phyloP scores from a whole-genome alignment of 305 asterid species.

The Rubia peregrina region DNA sequence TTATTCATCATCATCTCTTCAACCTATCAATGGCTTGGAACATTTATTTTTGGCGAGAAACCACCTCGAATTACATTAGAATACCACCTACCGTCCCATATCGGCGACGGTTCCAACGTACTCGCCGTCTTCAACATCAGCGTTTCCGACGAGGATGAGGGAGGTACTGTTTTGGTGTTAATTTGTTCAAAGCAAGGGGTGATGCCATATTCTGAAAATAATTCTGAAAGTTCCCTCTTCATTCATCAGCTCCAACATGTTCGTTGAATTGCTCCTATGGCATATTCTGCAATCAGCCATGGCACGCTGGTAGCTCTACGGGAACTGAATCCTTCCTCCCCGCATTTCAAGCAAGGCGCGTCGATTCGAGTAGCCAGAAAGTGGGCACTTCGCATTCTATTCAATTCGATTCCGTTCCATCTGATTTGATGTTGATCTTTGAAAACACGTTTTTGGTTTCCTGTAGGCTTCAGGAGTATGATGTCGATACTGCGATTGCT shows the following conservation, averaged over 20 bases:
- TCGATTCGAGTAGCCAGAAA: constrained; percentile 82
- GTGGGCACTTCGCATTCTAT: constrained; percentile 35
- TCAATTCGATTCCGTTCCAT: neutral
- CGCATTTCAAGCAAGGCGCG: constrained; percentile 64
- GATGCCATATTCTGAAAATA: too few relatives aligned
- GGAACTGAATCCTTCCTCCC: constrained; percentile 63
- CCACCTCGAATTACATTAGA: too few relatives aligned
- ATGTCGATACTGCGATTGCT: constrained; percentile 57
- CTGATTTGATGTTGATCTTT: neutral
- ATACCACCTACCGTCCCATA: constrained; percentile 47
- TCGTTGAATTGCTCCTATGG: constrained; percentile 29
- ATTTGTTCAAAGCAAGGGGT: neutral
- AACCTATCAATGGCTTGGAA: too few relatives aligned
- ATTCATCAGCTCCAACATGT: neutral
- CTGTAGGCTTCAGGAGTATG: constrained; percentile 62
- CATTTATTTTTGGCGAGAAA: too few relatives aligned
- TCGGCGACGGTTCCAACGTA: constrained; percentile 53
- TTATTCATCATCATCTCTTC: too few relatives aligned
- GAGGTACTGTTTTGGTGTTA: neutral
- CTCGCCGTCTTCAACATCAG: constrained; percentile 54
- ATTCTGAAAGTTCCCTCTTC: neutral
- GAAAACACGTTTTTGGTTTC: neutral
- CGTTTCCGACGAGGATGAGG: constrained; percentile 18
- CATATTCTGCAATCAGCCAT: constrained; percentile 31
- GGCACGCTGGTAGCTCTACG: constrained; percentile 65